These are phyloP conservation scores for Claviceps lovelessii DNA, from an alignment of 2,329 filamentous ascomycete genomes.

Conservation along the genomic window DNA sequence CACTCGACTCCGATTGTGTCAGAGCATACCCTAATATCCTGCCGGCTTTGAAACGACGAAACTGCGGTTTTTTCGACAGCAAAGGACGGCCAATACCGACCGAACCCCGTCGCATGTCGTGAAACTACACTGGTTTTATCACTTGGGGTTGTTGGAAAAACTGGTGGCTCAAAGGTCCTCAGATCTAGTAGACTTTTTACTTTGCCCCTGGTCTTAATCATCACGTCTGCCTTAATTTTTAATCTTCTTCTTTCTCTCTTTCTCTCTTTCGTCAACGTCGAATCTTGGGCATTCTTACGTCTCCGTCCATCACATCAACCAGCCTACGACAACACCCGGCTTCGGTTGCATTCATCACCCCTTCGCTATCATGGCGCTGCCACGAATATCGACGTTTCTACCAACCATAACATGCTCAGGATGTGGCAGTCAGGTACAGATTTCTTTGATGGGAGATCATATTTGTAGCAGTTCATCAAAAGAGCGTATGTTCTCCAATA, in stretches of 20 bases:
- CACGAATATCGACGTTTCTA: conserved; percentile 54
- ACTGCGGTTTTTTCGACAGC: too few species aligned
- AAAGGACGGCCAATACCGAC: neutral
- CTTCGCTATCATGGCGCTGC: conserved; percentile 27
- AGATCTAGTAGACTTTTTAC: neutral
- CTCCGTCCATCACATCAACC: too few species aligned
- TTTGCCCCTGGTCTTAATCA: neutral
- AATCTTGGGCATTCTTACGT: neutral
- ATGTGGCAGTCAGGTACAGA: conserved; percentile 65
- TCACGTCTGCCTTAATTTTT: neutral
- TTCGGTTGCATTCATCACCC: neutral
- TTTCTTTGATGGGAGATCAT: conserved; percentile 77
- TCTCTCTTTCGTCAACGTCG: neutral
- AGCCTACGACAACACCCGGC: neutral
- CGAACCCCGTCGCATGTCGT: neutral
- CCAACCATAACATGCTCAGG: conserved; percentile 79
- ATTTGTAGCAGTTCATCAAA: conserved; percentile 43
- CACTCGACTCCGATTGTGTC: too few species aligned
- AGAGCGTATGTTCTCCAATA: conserved; percentile 25
- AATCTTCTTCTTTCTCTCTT: too few species aligned
- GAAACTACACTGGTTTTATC: neutral
- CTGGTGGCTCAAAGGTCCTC: neutral
- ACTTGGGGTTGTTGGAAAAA: neutral
- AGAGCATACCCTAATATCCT: too few species aligned
- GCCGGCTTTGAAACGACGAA: too few species aligned